Evolutionary conservation across 306 rosid species (phyloP).

Genomic region (Quercus aquifolioides): DNA sequence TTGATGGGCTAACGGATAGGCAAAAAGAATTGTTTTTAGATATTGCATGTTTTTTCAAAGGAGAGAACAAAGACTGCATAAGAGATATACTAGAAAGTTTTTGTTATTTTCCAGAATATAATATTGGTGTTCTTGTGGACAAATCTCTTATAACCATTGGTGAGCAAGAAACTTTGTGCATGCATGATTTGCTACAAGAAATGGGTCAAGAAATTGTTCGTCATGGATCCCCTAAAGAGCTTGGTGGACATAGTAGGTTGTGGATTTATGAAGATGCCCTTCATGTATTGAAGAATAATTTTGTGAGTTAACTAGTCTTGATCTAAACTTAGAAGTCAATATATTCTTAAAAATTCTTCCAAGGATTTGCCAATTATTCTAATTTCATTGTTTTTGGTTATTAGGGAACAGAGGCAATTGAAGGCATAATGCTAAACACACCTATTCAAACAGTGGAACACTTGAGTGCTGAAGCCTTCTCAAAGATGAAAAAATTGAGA

Average conservation of each 20-base stretch:
- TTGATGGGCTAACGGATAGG: neutral
- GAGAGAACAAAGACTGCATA: neutral
- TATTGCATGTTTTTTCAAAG: too few relatives aligned
- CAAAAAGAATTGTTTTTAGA: too few relatives aligned
- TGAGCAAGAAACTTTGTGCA: neutral
- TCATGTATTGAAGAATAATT: neutral
- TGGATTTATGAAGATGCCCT: neutral
- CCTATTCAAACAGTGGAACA: too few relatives aligned
- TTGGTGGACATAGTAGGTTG: neutral
- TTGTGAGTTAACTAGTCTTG: neutral
- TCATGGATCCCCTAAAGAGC: neutral
- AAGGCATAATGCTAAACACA: neutral
- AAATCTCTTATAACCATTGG: neutral
- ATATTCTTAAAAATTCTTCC: neutral
- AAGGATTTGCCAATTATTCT: neutral
- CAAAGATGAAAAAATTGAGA: neutral
- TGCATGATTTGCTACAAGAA: neutral
- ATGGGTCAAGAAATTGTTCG: neutral
- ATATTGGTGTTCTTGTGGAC: neutral
- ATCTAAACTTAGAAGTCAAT: neutral
- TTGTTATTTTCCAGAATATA: too few relatives aligned
- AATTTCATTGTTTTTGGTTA: neutral
- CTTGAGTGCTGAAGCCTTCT: neutral
- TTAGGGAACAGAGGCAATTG: neutral
- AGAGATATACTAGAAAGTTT: neutral